Evolutionary conservation across 305 asterid genomes (phyloP).

Genomic region (Rubia balearica): DNA sequence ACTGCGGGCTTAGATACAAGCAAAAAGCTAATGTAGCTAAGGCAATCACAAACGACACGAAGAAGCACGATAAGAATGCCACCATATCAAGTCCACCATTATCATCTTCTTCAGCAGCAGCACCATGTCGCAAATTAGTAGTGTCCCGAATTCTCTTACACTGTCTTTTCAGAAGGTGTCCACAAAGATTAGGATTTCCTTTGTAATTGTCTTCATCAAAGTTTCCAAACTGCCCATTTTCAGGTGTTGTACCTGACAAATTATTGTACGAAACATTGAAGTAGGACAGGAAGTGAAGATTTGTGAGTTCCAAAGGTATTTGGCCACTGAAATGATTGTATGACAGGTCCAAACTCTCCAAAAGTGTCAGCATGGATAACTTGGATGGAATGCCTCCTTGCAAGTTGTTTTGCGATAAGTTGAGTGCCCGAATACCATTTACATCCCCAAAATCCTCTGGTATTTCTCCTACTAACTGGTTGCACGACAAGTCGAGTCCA

Average conservation of each 20-base stretch:
- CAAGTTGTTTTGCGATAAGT: constrained; percentile 24
- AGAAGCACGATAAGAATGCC: neutral
- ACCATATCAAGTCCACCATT: neutral
- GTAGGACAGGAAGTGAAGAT: constrained; percentile 5
- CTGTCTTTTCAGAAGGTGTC: neutral
- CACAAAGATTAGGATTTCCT: constrained; percentile 10
- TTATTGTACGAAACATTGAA: constrained; percentile 8
- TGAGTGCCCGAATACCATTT: constrained; percentile 14
- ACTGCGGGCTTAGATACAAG: constrained; percentile 3
- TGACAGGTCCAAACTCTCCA: constrained; percentile 27
- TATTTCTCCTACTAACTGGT: constrained; percentile 17
- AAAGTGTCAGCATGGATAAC: constrained; percentile 5
- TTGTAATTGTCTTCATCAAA: constrained; percentile 5
- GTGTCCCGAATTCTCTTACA: neutral
- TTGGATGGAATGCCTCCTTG: constrained; percentile 17
- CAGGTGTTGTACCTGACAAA: constrained; percentile 1
- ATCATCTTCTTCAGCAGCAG: neutral
- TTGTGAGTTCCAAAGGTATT: constrained; percentile 6
- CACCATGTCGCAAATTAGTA: neutral
- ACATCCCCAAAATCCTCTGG: constrained; percentile 21
- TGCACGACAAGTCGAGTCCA: constrained; percentile 23
- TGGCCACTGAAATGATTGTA: constrained; percentile 15
- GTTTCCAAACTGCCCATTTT: constrained; percentile 2
- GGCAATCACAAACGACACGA: neutral
- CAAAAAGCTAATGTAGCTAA: neutral